phyloP scores from a whole-genome alignment of 768 basidiomycete species.

The Agaricus subrufescens region DNA sequence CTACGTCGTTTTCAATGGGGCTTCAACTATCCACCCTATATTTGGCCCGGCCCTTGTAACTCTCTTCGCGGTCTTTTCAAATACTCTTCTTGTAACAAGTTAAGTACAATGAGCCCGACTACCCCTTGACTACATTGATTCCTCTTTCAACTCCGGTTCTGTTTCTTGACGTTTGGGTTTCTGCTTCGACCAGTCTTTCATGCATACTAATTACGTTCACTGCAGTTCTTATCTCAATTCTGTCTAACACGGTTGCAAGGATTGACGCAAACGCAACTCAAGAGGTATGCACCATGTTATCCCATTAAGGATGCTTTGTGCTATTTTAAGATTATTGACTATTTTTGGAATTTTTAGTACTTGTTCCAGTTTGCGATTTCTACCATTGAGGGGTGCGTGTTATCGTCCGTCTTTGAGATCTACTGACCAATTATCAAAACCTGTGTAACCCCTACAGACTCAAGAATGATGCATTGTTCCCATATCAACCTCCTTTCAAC shows the following conservation, averaged over 20 bases:
- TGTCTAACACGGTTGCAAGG: conserved; percentile 84
- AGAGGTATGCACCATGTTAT: conserved; percentile 28
- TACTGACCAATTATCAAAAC: not conserved
- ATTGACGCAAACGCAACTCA: conserved; percentile 63
- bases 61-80: conserved; percentile 71
- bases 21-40: conserved; percentile 58
- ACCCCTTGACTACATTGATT: not conserved
- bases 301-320: not conserved
- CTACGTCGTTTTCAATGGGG: conserved; percentile 53
- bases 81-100: conserved; percentile 81
- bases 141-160: not conserved
- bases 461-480: conserved; percentile 86
- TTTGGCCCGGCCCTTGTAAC: conserved; percentile 82
- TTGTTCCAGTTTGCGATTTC: conserved; percentile 83
- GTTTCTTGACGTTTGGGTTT: not conserved
- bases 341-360: conserved; percentile 52
- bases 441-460: conserved; percentile 41
- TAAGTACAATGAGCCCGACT: conserved; percentile 3
- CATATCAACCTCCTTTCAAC: conserved; percentile 90
- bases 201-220: not conserved
- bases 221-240: conserved; percentile 79
- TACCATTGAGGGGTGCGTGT: conserved; percentile 77
- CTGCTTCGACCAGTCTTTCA: not conserved
- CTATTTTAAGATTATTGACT: not conserved
- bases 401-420: not conserved